Evolutionary conservation across 1,284 basidiomycete genomes (phyloP).

Genomic region (Sporisorium iseilematis-ciliati): DNA sequence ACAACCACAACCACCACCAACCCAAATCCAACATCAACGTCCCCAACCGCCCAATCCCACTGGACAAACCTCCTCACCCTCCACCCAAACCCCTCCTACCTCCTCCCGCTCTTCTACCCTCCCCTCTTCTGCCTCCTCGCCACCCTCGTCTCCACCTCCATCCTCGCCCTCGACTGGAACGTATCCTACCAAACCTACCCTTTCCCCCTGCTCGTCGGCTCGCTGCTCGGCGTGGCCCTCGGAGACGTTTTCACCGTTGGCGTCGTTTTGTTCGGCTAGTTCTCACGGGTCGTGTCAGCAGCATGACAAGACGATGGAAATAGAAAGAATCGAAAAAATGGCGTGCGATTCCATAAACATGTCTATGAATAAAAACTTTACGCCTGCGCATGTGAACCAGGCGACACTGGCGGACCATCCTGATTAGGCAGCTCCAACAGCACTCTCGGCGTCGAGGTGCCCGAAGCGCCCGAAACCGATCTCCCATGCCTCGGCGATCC

Average conservation of each 20-base stretch:
- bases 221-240: constrained; percentile 1
- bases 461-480: neutral
- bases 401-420: constrained; percentile 23
- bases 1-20: neutral
- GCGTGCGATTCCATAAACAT: neutral
- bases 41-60: constrained; percentile 2
- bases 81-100: constrained; percentile 22
- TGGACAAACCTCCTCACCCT: constrained; percentile 21
- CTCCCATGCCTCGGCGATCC: neutral
- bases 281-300: too few relatives aligned
- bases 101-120: constrained; percentile 34
- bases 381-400: constrained; percentile 12
- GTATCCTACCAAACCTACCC: constrained; percentile 40
- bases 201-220: constrained; percentile 29
- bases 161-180: constrained; percentile 34
- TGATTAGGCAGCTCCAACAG: constrained; percentile 24
- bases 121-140: neutral
- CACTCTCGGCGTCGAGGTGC: constrained; percentile 21
- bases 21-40: neutral
- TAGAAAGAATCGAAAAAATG: too few relatives aligned
- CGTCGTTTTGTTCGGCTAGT: constrained; percentile 26
- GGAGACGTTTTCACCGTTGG: constrained; percentile 19
- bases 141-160: constrained; percentile 10
- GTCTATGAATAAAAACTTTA: neutral
- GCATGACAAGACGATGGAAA: too few relatives aligned